A percentile compares a stretch with the other conserved stretches of the same genome.
Evolutionary conservation across 1,284 basidiomycete genomes (phyloP).

Genomic region (Trichosporon faecale): DNA sequence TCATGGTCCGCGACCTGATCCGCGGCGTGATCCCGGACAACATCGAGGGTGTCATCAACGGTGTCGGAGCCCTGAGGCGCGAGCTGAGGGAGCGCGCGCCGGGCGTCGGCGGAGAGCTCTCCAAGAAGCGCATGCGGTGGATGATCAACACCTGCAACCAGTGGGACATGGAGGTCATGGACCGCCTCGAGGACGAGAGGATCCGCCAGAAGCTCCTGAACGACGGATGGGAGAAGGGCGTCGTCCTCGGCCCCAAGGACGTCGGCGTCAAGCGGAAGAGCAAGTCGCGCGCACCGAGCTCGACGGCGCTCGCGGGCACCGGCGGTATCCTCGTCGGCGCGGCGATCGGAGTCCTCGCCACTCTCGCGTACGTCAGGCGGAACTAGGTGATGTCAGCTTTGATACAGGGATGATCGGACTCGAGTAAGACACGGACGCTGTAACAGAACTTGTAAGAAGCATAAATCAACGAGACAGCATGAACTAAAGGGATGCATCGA

Average conservation of each 20-base stretch:
- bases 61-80: slow-evolving; percentile 60
- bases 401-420: neutral
- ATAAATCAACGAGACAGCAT: neutral
- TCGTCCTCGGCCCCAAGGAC: slow-evolving; percentile 41
- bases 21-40: slow-evolving; percentile 68
- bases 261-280: slow-evolving; percentile 19
- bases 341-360: slow-evolving; percentile 1
- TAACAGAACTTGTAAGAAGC: slow-evolving; percentile 1
- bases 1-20: slow-evolving; percentile 71
- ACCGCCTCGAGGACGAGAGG: slow-evolving; percentile 41
- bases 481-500: neutral
- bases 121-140: slow-evolving; percentile 79
- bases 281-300: neutral
- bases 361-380: neutral
- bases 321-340: neutral
- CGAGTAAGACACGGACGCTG: neutral
- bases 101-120: slow-evolving; percentile 56
- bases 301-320: neutral
- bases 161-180: slow-evolving; percentile 57
- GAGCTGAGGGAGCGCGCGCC: slow-evolving; percentile 55
- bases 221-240: slow-evolving; percentile 51
- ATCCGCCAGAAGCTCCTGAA: slow-evolving; percentile 41
- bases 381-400: neutral
- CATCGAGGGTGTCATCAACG: slow-evolving; percentile 75
- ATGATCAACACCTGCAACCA: slow-evolving; percentile 85